A percentile compares a stretch with the other conserved stretches of the same genome.
Evolutionary conservation across 768 basidiomycete genomes (phyloP).

Genomic region (Suillus lakei): DNA sequence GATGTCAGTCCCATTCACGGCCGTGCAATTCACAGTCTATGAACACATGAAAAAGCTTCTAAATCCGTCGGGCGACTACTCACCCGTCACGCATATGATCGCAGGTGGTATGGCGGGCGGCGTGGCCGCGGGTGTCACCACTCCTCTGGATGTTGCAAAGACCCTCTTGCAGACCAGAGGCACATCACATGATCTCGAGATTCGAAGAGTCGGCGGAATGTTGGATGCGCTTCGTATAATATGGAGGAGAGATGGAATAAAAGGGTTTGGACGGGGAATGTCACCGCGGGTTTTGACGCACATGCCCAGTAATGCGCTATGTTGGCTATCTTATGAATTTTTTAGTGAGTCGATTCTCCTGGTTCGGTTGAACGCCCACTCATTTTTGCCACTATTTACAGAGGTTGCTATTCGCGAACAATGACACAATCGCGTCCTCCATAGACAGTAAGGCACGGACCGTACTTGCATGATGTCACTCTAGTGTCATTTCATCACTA

Average conservation of each 20-base stretch:
- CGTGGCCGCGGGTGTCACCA: constrained; percentile 94
- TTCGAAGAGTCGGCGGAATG: constrained; percentile 85
- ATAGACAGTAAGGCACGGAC: constrained; percentile 21
- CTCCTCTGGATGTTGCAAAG: constrained; percentile 97
- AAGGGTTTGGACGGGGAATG: constrained; percentile 86
- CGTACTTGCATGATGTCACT: not conserved
- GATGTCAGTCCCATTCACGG: constrained; percentile 97
- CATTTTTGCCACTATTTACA: constrained; percentile 32
- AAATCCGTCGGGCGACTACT: constrained; percentile 88
- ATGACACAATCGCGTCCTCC: constrained; percentile 14
- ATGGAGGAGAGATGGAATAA: constrained; percentile 81
- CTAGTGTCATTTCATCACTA: not conserved
- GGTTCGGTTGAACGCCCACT: not conserved
- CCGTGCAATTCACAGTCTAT: constrained; percentile 96
- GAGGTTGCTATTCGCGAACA: constrained; percentile 67
- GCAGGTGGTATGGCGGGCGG: constrained; percentile 94
- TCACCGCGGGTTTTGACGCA: constrained; percentile 92
- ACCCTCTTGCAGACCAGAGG: constrained; percentile 96
- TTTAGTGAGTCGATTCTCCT: constrained; percentile 74
- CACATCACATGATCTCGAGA: constrained; percentile 82
- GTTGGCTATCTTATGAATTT: constrained; percentile 98
- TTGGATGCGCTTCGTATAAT: constrained; percentile 88
- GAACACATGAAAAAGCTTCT: constrained; percentile 87
- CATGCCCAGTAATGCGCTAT: constrained; percentile 96
- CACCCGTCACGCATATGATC: constrained; percentile 89